Evolutionary conservation across 2,329 filamentous ascomycete genomes (phyloP).

Genomic region (Passalora sequoiae): DNA sequence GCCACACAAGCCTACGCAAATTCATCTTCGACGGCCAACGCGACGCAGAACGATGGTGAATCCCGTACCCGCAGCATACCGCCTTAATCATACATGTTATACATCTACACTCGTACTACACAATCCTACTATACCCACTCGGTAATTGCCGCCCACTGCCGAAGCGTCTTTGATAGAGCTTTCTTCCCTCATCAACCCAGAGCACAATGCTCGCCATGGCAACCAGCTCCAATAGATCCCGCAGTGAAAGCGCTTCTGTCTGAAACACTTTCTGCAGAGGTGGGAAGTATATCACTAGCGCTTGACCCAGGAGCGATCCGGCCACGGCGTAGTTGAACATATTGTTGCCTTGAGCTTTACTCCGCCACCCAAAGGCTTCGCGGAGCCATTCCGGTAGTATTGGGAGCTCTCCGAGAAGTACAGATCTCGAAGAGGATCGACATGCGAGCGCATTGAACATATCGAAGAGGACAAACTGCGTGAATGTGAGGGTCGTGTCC

Average conservation of each 20-base stretch:
- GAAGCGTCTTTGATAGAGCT: conserved; percentile 60
- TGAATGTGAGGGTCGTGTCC: conserved; percentile 99
- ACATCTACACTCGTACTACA: too few species aligned
- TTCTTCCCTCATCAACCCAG: conserved; percentile 87
- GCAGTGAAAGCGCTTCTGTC: conserved; percentile 73
- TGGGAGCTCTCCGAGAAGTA: conserved; percentile 70
- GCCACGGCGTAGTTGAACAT: conserved; percentile 96
- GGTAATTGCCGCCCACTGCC: conserved; percentile 8
- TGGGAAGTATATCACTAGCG: conserved; percentile 90
- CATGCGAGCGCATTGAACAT: conserved; percentile 98
- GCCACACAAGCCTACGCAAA: too few species aligned
- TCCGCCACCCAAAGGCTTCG: background rate
- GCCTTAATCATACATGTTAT: too few species aligned
- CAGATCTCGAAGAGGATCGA: conserved; percentile 82
- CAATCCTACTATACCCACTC: conserved; percentile 25
- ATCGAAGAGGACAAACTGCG: conserved; percentile 96
- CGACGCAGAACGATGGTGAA: too few species aligned
- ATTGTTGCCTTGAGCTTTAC: conserved; percentile 57
- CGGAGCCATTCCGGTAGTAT: conserved; percentile 17
- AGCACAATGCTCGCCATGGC: conserved; percentile 83
- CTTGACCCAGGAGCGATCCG: conserved; percentile 76
- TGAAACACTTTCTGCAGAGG: conserved; percentile 93
- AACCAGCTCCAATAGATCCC: conserved; percentile 69
- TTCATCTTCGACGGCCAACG: too few species aligned
- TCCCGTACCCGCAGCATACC: too few species aligned